Base-by-base conservation (phyloP, 2,329 filamentous ascomycete genomes). In the Dactylonectria macrodidyma region DNA sequence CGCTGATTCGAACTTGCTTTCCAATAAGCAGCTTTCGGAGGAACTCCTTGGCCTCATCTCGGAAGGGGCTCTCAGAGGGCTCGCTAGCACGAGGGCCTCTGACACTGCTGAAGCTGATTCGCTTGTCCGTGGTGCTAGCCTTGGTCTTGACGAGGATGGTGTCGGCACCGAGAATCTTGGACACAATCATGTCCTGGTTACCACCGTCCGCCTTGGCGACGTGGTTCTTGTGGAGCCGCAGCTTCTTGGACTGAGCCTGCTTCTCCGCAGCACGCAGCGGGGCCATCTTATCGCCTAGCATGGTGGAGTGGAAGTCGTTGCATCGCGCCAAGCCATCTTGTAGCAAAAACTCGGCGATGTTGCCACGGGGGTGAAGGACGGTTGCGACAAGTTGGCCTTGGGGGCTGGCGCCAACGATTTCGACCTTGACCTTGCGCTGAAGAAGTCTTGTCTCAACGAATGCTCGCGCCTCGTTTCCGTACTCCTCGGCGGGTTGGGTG, bases 41-140 rank as follows among this genome's bases (percentile, higher is more conserved):
- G 79, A 95, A 98, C 80, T 99, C 96, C 85, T 99, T 99, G 36
- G 96, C 95, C 78, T 98, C 95, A 12, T 96, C 93, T 73, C 91
- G 89, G 85, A 95, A 99, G 0, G 95, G 94, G 47, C 93, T 89
- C 81, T 98, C 95, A 65, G 94, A 92, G 22, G 93, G 89, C 80
- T 98, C 95, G 55, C 91, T 92, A 3, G 93, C 89, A 78, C 97
- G 95, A n/a, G 96, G 96, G 65, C 96, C 95, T 69, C 96, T 92
- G 67, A 98, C 89, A 79, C 95, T 98, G 86, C 94, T 97, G 66
- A 99, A 86, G 80, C 92, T 97, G 80, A 98, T 91, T 76, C 95
- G 91, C 87, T 95, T 97, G 84, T 99, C 96, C 5, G 84, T 86
- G 14, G 85, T 87, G 8, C 95, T 95, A 52, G 90, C 85, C 87